Conservation (phyloP, 306 rosid genomes). For the Rosa persica region DNA sequence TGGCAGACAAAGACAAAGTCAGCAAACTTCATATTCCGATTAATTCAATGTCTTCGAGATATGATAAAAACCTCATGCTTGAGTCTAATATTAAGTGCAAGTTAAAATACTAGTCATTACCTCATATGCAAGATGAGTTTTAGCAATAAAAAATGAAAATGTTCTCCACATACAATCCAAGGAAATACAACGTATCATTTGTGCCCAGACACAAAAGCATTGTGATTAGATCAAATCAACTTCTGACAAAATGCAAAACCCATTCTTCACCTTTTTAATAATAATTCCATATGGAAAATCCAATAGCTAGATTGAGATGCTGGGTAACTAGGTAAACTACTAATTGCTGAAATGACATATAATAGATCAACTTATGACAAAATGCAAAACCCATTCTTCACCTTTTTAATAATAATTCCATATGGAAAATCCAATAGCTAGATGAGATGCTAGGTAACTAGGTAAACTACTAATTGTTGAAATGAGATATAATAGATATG, state of each 20-base stretch:
- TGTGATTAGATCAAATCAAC: slow-evolving; percentile 1
- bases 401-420: background rate
- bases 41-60: background rate
- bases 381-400: slow-evolving; percentile 1
- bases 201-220: background rate
- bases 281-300: background rate
- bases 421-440: background rate
- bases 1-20: background rate
- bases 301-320: slow-evolving; percentile 4
- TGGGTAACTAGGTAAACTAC: background rate
- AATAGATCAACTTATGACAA: background rate
- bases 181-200: background rate
- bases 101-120: background rate
- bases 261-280: background rate
- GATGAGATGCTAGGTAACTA: slow-evolving; percentile 3
- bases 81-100: background rate
- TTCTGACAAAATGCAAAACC: background rate
- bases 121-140: background rate
- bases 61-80: background rate
- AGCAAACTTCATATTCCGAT: background rate
- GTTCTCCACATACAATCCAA: background rate
- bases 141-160: background rate
- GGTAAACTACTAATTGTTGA: background rate
- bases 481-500: background rate
- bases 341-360: background rate